Conservation (phyloP, 352 stramenopile genomes). For the Phytopythium litorale region DNA sequence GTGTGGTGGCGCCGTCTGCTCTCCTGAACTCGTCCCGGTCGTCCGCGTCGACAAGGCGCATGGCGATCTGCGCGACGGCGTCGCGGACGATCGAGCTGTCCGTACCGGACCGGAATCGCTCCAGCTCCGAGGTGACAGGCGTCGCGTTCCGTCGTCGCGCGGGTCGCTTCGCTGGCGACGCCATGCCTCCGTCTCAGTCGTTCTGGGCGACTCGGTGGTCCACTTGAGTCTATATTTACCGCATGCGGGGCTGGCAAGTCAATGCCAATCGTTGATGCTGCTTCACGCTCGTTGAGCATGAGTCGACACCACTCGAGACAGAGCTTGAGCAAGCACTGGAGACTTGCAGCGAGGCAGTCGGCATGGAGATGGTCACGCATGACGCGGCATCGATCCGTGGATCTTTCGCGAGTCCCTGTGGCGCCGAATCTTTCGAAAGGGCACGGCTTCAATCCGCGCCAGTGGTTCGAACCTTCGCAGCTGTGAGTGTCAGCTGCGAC, state of each 20-base stretch:
- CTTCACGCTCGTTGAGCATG: background rate
- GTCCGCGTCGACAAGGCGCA: conserved; percentile 44
- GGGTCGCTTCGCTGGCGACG: background rate
- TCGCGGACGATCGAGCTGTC: conserved; percentile 28
- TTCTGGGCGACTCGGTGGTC: background rate
- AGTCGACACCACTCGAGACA: background rate
- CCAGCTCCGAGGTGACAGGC: conserved; percentile 33
- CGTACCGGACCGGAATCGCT: conserved; percentile 33
- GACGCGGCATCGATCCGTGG: background rate
- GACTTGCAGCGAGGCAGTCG: too few relatives aligned
- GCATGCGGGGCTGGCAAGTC: too few relatives aligned
- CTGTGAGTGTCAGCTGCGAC: background rate
- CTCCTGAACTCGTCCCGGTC: conserved; percentile 54
- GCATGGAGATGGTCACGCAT: background rate
- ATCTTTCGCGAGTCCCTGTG: conserved; percentile 1
- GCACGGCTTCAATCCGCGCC: background rate
- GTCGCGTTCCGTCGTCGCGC: background rate
- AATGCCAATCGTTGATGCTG: too few relatives aligned
- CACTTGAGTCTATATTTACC: background rate
- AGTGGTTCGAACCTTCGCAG: background rate
- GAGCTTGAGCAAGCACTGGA: too few relatives aligned
- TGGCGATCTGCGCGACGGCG: conserved; percentile 49
- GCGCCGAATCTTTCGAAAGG: background rate
- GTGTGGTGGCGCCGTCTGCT: conserved; percentile 45
- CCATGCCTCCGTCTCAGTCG: background rate